These are phyloP conservation scores for Ophiostoma australiae DNA, from an alignment of 2,329 filamentous ascomycete genomes.

Conservation along the genomic window DNA sequence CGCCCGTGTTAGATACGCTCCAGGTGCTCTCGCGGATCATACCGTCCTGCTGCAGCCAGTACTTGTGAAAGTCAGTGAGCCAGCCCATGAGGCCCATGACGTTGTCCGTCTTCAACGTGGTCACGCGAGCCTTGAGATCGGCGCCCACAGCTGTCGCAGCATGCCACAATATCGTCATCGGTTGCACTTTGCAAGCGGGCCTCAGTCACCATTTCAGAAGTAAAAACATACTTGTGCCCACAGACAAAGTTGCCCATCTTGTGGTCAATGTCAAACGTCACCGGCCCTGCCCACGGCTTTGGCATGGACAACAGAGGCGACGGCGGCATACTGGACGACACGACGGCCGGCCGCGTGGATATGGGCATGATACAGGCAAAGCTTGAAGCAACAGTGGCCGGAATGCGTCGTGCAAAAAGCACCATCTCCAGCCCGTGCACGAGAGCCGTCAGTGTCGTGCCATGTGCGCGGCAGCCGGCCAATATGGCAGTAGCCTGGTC, in stretches of 20 bases:
- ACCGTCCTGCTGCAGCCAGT: conserved; percentile 42
- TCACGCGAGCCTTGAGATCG: conserved; percentile 35
- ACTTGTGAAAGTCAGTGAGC: conserved; percentile 42
- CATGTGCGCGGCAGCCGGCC: conserved; percentile 38
- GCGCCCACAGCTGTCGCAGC: conserved; percentile 36
- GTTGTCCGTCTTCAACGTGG: conserved; percentile 42
- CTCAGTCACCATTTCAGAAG: conserved; percentile 28
- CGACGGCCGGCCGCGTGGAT: conserved; percentile 41
- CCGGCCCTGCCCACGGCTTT: conserved; percentile 26
- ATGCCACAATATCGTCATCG: conserved; percentile 37
- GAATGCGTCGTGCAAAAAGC: conserved; percentile 39
- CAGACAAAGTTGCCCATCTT: conserved; percentile 42
- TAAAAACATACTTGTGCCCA: conserved; percentile 34
- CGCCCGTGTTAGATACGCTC: conserved; percentile 52
- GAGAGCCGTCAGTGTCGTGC: conserved; percentile 46
- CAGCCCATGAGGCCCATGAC: conserved; percentile 40
- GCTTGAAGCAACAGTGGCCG: conserved; percentile 32
- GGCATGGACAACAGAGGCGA: background rate
- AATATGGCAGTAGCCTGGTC: conserved; percentile 35
- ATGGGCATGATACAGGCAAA: conserved; percentile 43
- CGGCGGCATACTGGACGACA: background rate
- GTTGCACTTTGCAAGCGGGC: conserved; percentile 27
- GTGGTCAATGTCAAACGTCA: conserved; percentile 33
- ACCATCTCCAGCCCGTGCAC: conserved; percentile 44
- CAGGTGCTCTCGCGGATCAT: conserved; percentile 42